Conservation (phyloP, 2,329 filamentous ascomycete species). For the Epichloe festucae region DNA sequence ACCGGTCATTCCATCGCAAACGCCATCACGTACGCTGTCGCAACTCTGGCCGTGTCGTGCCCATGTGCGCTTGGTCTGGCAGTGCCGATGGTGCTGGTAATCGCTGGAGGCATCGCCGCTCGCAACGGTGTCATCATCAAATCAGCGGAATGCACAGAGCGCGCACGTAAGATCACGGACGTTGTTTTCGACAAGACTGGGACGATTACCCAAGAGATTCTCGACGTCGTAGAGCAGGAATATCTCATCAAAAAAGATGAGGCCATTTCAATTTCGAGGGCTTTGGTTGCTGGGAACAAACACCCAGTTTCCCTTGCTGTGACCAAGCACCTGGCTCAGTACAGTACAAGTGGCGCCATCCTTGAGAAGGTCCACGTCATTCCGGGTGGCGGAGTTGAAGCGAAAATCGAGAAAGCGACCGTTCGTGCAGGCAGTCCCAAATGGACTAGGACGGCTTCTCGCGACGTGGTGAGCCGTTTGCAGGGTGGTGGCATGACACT, state of each 20-base stretch:
- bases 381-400: slow-evolving; percentile 27
- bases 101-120: slow-evolving; percentile 45
- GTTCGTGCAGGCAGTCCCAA: slow-evolving; percentile 32
- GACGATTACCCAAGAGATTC: slow-evolving; percentile 39
- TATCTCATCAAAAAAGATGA: slow-evolving; percentile 12
- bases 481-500: slow-evolving; percentile 14
- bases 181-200: slow-evolving; percentile 55
- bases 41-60: slow-evolving; percentile 48
- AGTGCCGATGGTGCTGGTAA: slow-evolving; percentile 53
- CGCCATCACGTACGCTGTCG: slow-evolving; percentile 22
- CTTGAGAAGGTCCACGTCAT: slow-evolving; percentile 20
- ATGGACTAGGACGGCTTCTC: slow-evolving; percentile 24
- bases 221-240: slow-evolving; percentile 15
- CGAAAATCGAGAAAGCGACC: slow-evolving; percentile 13
- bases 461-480: slow-evolving; percentile 10
- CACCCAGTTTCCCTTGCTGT: slow-evolving; percentile 40
- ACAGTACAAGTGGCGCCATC: slow-evolving; percentile 5
- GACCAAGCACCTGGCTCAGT: slow-evolving; percentile 23
- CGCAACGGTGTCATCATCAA: slow-evolving; percentile 46
- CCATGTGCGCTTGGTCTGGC: slow-evolving; percentile 53
- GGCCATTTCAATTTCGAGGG: slow-evolving; percentile 14
- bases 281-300: slow-evolving; percentile 25
- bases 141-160: slow-evolving; percentile 38
- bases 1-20: slow-evolving; percentile 14
- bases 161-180: slow-evolving; percentile 36